Evolutionary conservation across 257 asterid species (phyloP), one percentile per base, ranked within the genome.

Genomic region (Jasminum sambac): DNA sequence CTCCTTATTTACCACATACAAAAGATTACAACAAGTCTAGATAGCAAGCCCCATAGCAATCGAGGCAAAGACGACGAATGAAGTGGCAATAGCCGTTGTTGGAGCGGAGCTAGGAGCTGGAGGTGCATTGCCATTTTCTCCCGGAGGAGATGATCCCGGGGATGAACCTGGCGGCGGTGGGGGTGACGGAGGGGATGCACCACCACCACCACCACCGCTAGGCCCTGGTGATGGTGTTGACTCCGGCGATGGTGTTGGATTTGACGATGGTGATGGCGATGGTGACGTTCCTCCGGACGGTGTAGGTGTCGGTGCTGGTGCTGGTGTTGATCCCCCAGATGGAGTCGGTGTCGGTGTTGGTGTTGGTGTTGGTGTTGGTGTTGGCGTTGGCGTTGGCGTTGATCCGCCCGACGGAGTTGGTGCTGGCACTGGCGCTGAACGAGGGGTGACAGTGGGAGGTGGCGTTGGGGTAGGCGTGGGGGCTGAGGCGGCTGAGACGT

Each of bases 101-200:
- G 79, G n/a, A 59, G 83, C 84, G 2, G 86, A 78, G 76, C 72
- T 74, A 0, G 88, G 79, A 9, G 83, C 11, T 0, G 90, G 80
- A 8, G 86, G 86, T 8, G 81, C 64, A 50, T 59, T 72, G 30
- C 17, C 7, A 24, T 21, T 55, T 9, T 61, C 79, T 0, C 64
- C 52, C 1, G 82, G 16, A 60, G 73, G 4, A 5, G 21, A 0
- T 3, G 74, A 4, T 34, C 26, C 71, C 0, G 77, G 72, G 1
- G 41, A 3, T 4, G 48, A 0, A 5, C 0, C 62, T 44, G 76
- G 34, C 5, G 43, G n/a, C 8, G 67, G 9, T 37, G 67, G 25
- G 30, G 66, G 44, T 63, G 67, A 52, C 30, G 30, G 30, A 52
- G 61, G 44, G 43, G 1, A 36, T 38, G 26, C 48, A 19, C 13